Percentiles rank a stretch among this genome's conserved stretches.
These are phyloP conservation scores for Sporothrix brunneoviolacea DNA, from an alignment of 2,329 filamentous ascomycete species.

Conservation along the genomic window DNA sequence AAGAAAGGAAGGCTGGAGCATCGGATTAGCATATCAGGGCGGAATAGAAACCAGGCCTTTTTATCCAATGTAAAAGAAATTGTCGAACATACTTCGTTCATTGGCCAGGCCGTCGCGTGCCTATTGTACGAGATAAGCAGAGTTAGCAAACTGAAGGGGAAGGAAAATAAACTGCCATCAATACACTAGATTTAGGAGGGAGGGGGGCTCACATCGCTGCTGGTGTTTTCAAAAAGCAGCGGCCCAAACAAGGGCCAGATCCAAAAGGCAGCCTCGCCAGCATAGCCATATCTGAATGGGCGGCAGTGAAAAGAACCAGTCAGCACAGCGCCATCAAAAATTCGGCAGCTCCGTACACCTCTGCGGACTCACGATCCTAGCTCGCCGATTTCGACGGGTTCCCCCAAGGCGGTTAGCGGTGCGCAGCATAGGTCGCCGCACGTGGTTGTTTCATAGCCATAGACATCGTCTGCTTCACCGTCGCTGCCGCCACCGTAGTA, in stretches of 20 bases:
- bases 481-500: too few relatives aligned
- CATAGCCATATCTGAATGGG: slow-evolving; percentile 14
- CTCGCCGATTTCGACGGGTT: slow-evolving; percentile 40
- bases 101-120: slow-evolving; percentile 68
- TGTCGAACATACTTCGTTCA: slow-evolving; percentile 61
- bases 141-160: not conserved
- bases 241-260: slow-evolving; percentile 58
- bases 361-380: slow-evolving; percentile 27
- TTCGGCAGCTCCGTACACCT: too few relatives aligned
- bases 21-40: not conserved
- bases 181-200: too few relatives aligned
- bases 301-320: too few relatives aligned
- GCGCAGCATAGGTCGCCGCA: slow-evolving; percentile 29
- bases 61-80: too few relatives aligned
- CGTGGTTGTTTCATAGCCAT: not conserved
- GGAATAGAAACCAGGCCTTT: too few relatives aligned
- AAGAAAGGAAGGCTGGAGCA: slow-evolving; percentile 68
- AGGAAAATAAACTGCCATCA: too few relatives aligned
- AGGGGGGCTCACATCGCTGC: slow-evolving; percentile 51
- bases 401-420: slow-evolving; percentile 31
- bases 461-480: not conserved
- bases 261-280: slow-evolving; percentile 42
- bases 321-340: too few relatives aligned
- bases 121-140: not conserved
- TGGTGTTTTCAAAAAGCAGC: slow-evolving; percentile 66